phyloP scores from a whole-genome alignment of 345 rosid genomes.

The Bruguiera sexangula region DNA sequence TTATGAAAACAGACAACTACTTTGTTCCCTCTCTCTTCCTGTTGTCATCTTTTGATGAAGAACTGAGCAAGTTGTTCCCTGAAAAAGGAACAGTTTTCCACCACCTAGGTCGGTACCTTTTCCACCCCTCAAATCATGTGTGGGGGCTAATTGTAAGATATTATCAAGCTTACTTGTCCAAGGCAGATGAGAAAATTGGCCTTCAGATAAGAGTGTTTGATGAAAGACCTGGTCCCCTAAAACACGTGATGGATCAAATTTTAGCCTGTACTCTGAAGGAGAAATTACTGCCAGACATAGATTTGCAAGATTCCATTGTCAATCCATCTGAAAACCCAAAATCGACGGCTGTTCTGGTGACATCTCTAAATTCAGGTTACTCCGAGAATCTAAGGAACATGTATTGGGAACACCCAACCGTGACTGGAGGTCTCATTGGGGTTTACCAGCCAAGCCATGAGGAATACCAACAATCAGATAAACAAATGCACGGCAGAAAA shows the following conservation, averaged over 20 bases:
- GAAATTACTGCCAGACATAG: conserved; percentile 23
- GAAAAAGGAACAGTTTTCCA: conserved; percentile 27
- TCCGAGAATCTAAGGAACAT: conserved; percentile 20
- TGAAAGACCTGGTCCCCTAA: conserved; percentile 20
- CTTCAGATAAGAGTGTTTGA: conserved; percentile 28
- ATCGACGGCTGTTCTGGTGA: conserved; percentile 20
- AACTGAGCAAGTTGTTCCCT: conserved; percentile 21
- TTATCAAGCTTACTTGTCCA: conserved; percentile 21
- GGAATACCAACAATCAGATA: conserved; percentile 24
- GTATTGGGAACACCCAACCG: conserved; percentile 25
- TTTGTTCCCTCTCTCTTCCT: conserved; percentile 27
- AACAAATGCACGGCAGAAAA: conserved; percentile 21
- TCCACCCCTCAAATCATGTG: conserved; percentile 25
- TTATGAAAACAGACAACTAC: conserved; percentile 24
- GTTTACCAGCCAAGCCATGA: conserved; percentile 34
- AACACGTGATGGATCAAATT: conserved; percentile 29
- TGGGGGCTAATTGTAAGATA: conserved; percentile 33
- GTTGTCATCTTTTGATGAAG: conserved; percentile 24
- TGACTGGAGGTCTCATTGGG: conserved; percentile 25
- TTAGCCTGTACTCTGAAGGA: conserved; percentile 24
- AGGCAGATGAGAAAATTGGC: conserved; percentile 28
- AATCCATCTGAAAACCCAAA: conserved; percentile 11
- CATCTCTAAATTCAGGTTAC: conserved; percentile 20
- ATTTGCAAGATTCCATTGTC: conserved; percentile 15
- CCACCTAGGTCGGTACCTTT: conserved; percentile 24